Evolutionary conservation across 2,329 filamentous ascomycete genomes (phyloP), one percentile per base, ranked within the genome.

Genomic region (Thyridium curvatum): DNA sequence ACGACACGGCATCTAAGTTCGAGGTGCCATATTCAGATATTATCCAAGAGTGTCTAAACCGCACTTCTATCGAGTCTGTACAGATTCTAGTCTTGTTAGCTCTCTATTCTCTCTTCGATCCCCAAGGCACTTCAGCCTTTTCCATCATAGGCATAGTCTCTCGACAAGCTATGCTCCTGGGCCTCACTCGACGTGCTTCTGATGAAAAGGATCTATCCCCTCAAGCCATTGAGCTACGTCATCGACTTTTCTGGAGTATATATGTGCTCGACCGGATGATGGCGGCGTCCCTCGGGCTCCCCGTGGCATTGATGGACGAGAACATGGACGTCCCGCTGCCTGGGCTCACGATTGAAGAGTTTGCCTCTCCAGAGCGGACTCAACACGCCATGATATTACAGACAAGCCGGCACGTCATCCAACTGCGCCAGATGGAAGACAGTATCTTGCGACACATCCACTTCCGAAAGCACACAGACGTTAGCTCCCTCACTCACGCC

Each of bases 221-320:
- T 10, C 21, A 26, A 26, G 39, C 21, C 4, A 35, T 37, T 8
- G 43, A 46, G 37, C 29, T 41, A 16, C 58, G 59, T 1, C 62
- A 64, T 35, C 61, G 66, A 2, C 51, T 70, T 1, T 65, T 60
- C 41, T 70, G 66, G 66, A 68, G 64, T 32, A 62, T 68, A 7
- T 68, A 61, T 42, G 62, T 66, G 2, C 49, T 69, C 2, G 66
- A 69, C 40, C 58, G 66, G 14, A 69, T 70, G 65, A 62, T 66
- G 47, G 58, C 64, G 12, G 52, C 59, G 2, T 66, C 63, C 0
- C 54, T 60, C 4, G 66, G 66, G 3, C 48, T 68, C 9, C 61
- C 65, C 1, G 55, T 57, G 3, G 60, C 62, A 2, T 53, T 70
- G 8, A 55, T 50, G 2, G 63, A 68, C 42, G 59, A 62, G 13